phyloP scores from a whole-genome alignment of 768 basidiomycete species.

The Boletus tomentosulus region DNA sequence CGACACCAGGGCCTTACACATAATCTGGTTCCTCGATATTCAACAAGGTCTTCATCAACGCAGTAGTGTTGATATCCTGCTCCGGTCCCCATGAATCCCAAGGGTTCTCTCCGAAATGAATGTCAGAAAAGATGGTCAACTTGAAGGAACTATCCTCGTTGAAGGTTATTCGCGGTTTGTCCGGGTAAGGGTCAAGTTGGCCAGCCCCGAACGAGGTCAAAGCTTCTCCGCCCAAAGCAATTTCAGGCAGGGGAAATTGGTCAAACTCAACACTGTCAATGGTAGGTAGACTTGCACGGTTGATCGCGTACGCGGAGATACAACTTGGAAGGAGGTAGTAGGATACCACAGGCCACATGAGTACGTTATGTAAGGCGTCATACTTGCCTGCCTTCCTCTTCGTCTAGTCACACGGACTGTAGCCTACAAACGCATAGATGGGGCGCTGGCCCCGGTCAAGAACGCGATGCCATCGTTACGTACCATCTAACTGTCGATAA shows the following conservation, averaged over 20 bases:
- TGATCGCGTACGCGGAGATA: slow-evolving; percentile 14
- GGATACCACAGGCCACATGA: slow-evolving; percentile 1
- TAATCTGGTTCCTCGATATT: slow-evolving; percentile 61
- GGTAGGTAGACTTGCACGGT: neutral
- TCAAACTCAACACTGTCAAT: neutral
- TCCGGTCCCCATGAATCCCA: slow-evolving; percentile 64
- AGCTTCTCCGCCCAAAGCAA: neutral
- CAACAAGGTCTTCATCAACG: slow-evolving; percentile 54
- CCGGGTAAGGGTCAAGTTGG: slow-evolving; percentile 39
- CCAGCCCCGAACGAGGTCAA: neutral
- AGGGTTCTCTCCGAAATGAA: slow-evolving; percentile 75
- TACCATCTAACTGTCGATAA: no score
- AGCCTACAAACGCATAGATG: no score
- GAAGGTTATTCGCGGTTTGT: slow-evolving; percentile 53
- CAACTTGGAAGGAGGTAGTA: slow-evolving; percentile 1
- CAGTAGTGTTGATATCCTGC: slow-evolving; percentile 61
- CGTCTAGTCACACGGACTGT: no score
- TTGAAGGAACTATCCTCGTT: slow-evolving; percentile 60
- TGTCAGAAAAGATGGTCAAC: slow-evolving; percentile 67
- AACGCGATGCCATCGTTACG: no score
- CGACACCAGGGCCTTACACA: slow-evolving; percentile 42
- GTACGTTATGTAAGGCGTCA: neutral
- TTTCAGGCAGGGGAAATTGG: neutral
- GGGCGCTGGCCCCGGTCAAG: no score
- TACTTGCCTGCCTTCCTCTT: no score